Percentiles rank a stretch among this genome's conserved stretches.
phyloP scores from a whole-genome alignment of 2,329 filamentous ascomycete genomes.

The Xylariaceae sp. region DNA sequence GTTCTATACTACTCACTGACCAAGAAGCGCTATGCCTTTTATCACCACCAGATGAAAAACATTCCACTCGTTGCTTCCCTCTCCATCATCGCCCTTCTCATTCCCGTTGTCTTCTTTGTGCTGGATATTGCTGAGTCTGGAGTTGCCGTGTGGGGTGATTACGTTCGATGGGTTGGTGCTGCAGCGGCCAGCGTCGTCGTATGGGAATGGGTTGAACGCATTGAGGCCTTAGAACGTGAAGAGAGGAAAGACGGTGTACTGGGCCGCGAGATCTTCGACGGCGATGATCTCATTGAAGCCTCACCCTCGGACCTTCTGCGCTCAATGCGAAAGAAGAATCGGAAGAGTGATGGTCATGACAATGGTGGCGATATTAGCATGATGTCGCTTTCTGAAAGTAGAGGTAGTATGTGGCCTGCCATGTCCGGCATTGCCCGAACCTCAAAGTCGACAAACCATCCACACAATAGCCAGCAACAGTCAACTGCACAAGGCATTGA shows the following conservation, averaged over 20 bases:
- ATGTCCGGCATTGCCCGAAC: slow-evolving; percentile 38
- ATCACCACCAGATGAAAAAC: slow-evolving; percentile 85
- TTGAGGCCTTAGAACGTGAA: slow-evolving; percentile 86
- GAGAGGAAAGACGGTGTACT: slow-evolving; percentile 92
- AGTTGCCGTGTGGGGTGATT: slow-evolving; percentile 89
- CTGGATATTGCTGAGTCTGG: slow-evolving; percentile 82
- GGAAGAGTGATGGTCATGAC: slow-evolving; percentile 27
- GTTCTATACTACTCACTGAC: slow-evolving; percentile 91
- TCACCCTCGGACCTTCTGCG: slow-evolving; percentile 49
- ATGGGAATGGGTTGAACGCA: slow-evolving; percentile 97
- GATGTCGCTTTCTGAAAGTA: slow-evolving; percentile 25
- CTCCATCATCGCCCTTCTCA: slow-evolving; percentile 76
- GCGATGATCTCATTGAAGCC: slow-evolving; percentile 82
- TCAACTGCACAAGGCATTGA: slow-evolving; percentile 19
- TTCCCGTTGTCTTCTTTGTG: slow-evolving; percentile 90
- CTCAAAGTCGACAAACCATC: slow-evolving; percentile 24
- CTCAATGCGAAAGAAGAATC: slow-evolving; percentile 34
- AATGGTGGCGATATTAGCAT: slow-evolving; percentile 32
- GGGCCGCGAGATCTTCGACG: slow-evolving; percentile 86
- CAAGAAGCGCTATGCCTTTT: slow-evolving; percentile 87
- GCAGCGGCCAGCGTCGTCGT: slow-evolving; percentile 94
- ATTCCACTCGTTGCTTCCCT: slow-evolving; percentile 76
- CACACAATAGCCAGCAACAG: slow-evolving; percentile 14
- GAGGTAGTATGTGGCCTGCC: slow-evolving; percentile 37
- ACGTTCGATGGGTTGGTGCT: slow-evolving; percentile 93